Percentiles rank a stretch among this genome's conserved stretches.
phyloP scores from a whole-genome alignment of 345 rosid species.

The Citrus hindsii region DNA sequence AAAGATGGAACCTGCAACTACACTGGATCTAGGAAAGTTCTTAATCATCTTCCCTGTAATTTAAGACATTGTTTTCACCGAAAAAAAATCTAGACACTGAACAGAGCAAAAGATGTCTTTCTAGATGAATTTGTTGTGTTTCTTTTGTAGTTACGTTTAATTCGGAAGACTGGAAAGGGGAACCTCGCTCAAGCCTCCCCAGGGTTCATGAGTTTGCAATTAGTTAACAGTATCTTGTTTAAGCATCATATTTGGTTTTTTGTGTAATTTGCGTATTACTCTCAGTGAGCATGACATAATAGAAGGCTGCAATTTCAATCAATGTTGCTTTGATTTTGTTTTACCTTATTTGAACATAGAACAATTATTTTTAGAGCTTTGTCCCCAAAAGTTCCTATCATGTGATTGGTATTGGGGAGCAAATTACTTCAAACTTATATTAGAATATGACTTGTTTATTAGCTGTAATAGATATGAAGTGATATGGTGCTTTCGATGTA shows the following conservation, averaged over 20 bases:
- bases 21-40: neutral
- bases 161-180: too few species aligned
- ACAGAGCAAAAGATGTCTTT: neutral
- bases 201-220: neutral
- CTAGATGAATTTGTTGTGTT: neutral
- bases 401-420: neutral
- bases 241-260: neutral
- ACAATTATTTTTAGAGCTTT: neutral
- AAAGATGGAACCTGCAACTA: neutral
- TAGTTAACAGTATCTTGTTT: neutral
- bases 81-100: neutral
- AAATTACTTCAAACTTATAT: neutral
- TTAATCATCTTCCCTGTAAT: neutral
- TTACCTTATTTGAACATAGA: too few species aligned
- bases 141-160: neutral
- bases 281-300: neutral
- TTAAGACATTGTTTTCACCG: conserved; percentile 3
- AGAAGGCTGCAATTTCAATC: neutral
- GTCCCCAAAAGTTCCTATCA: neutral
- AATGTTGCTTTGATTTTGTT: neutral
- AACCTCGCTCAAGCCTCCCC: neutral
- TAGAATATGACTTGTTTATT: neutral
- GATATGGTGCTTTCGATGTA: too few species aligned
- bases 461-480: too few species aligned
- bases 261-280: neutral